Base-by-base conservation (phyloP, 2,329 filamentous ascomycete species). In the Colletotrichum agaves region DNA sequence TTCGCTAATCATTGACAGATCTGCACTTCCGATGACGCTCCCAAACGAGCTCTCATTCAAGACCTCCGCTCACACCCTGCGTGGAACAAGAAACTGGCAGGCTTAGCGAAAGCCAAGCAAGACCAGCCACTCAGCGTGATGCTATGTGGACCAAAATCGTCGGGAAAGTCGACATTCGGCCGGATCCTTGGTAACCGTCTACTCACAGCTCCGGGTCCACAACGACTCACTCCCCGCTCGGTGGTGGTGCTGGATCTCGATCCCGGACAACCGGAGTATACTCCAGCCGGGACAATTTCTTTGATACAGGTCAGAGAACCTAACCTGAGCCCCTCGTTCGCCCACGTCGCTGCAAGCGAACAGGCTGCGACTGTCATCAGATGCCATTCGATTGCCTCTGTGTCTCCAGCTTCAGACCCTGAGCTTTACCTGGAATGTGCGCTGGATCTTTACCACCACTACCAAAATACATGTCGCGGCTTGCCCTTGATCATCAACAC, bases 141-240 rank as follows among this genome's bases (percentile, higher is more conserved):
- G 69, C 80, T 93, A 3, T 90, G 90, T 56, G 92, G 92, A 0
- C 87, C 90, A 0, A 92, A 93, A 70, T 89, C 87, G 0, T 88
- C 91, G 3, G 92, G 92, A 2, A 94, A 94, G 74, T 94, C 92
- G 1, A 93, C 91, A 0, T 92, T 94, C 75, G 86, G 87, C 12
- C 87, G 86, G 53, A 77, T 93, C 4, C 80, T 94, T 2, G 79
- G 85, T 8, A 94, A 94, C 73, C 85, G 87, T 11, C 79, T 93
- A 8, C 77, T 93, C n/a, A 91, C 88, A 3, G 77, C 80, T 50
- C 73, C 74, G 64, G 70, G 52, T 2, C 63, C 69, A 72, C 72
- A 73, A 72, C 67, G 66, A 19, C 41, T 50, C 23, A 58, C 62
- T 6, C 76, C 61, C 19, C 33, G 23, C 1, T 74, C 75, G 15